These are phyloP conservation scores for Solanum gandarillasii DNA, from an alignment of 257 asterid genomes.

Conservation along the genomic window DNA sequence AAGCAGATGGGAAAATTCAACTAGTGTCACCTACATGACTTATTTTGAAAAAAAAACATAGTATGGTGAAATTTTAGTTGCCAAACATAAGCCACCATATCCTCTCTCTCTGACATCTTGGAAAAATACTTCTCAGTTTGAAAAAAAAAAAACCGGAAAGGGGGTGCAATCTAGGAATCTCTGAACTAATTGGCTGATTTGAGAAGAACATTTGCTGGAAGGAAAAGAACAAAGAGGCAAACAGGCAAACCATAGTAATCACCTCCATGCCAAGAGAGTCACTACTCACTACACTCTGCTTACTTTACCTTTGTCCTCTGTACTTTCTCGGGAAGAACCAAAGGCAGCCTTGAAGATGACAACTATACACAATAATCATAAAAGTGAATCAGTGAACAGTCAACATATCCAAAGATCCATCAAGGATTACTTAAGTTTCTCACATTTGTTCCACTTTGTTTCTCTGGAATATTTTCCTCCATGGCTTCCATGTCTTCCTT, in stretches of 20 bases:
- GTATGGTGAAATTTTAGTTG: background rate
- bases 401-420: background rate
- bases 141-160: background rate
- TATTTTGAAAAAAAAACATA: background rate
- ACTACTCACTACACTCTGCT: conserved; percentile 2
- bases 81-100: background rate
- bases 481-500: conserved; percentile 24
- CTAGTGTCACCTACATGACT: background rate
- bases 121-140: background rate
- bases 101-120: background rate
- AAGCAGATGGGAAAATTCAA: background rate
- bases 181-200: background rate
- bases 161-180: background rate
- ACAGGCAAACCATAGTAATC: background rate
- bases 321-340: conserved; percentile 73
- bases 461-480: conserved; percentile 39
- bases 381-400: conserved; percentile 5
- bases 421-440: conserved; percentile 18
- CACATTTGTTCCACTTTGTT: conserved; percentile 42
- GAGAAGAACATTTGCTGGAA: background rate
- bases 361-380: conserved; percentile 31
- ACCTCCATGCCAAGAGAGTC: background rate
- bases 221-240: background rate
- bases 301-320: conserved; percentile 67
- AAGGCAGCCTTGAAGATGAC: conserved; percentile 66